Evolutionary conservation across 2,329 filamentous ascomycete genomes (phyloP), one percentile per base, ranked within the genome.

Genomic region (Colletotrichum higginsianum): DNA sequence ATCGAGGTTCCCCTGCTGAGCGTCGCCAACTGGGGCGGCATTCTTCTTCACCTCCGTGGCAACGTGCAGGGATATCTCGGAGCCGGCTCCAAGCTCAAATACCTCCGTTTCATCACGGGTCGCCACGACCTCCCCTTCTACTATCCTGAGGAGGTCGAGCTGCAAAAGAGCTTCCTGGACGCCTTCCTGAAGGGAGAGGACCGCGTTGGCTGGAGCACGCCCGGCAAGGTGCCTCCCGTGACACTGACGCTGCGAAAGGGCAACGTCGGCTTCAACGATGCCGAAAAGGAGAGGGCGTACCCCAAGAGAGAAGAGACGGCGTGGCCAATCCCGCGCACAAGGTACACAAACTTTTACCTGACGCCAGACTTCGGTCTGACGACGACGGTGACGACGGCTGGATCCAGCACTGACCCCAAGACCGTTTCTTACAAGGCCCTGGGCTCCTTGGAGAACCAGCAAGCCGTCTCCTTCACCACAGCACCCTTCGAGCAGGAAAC

Each of bases 111-210:
- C 78, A 91, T 93, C 76, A 90, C 88, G 0, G 92, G 92, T 2
- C 86, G 92, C 0, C 92, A 94, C 73, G 92, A 94, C 75, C 83
- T 94, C 2, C 92, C 92, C 0, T 93, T 94, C 78, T 94, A 93
- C 80, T 93, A 93, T 77, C 79, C 86, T 1, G 89, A 93, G 58
- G 90, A 93, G 73, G 91, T 92, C 0, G 89, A 92, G 72, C 75
- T 94, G 0, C 92, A 94, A 76, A 85, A 84, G 57, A 89, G 87
- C 74, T 94, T 94, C 78, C 81, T 94, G 0, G 90, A 93, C 70
- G 91, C 91, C 0, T 94, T 94, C 76, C 84, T 94, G 46, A 93
- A 93, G 75, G 89, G 85, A 1, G 85, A 93, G 0, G 92, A 94
- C 75, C 82, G 83, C 0, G 83, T 83, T 0, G 90, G 90, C n/a